phyloP scores from a whole-genome alignment of 257 asterid genomes.

The Jacaranda mimosifolia region DNA sequence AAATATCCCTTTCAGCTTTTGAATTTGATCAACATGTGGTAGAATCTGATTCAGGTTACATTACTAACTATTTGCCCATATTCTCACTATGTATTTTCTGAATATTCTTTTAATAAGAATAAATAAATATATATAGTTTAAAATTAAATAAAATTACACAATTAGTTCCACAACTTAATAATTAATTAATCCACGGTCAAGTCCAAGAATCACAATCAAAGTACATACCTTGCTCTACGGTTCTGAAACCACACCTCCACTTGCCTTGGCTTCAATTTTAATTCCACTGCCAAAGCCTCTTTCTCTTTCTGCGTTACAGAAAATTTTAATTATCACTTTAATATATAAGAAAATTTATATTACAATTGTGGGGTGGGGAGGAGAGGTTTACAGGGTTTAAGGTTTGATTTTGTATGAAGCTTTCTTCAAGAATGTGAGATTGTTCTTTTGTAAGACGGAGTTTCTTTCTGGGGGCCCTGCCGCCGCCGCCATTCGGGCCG shows the following conservation, averaged over 20 bases:
- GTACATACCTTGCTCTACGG: conserved; percentile 83
- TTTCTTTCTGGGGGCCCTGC: conserved; percentile 62
- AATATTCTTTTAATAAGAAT: background rate
- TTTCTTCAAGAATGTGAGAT: conserved; percentile 75
- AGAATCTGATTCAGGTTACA: conserved; percentile 46
- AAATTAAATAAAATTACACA: background rate
- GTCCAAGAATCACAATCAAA: background rate
- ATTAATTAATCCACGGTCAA: background rate
- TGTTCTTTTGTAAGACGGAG: conserved; percentile 81
- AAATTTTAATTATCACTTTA: background rate
- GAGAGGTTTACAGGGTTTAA: conserved; percentile 59
- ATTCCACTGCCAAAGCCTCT: conserved; percentile 65
- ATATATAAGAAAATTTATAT: background rate
- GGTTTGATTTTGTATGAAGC: conserved; percentile 66
- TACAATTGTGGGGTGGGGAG: background rate
- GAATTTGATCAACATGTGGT: conserved; percentile 31
- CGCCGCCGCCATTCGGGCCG: conserved; percentile 40
- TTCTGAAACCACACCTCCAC: conserved; percentile 97
- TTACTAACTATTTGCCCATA: conserved; percentile 30
- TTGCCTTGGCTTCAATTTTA: conserved; percentile 76
- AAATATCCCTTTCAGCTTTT: conserved; percentile 37
- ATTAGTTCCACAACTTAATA: background rate
- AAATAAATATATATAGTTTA: no score
- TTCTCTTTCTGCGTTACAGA: conserved; percentile 63
- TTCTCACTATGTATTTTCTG: conserved; percentile 17